Percentiles rank a stretch among this genome's conserved stretches.
These are phyloP conservation scores for Trichosanthes truncata DNA, from an alignment of 306 rosid genomes.

Conservation along the genomic window DNA sequence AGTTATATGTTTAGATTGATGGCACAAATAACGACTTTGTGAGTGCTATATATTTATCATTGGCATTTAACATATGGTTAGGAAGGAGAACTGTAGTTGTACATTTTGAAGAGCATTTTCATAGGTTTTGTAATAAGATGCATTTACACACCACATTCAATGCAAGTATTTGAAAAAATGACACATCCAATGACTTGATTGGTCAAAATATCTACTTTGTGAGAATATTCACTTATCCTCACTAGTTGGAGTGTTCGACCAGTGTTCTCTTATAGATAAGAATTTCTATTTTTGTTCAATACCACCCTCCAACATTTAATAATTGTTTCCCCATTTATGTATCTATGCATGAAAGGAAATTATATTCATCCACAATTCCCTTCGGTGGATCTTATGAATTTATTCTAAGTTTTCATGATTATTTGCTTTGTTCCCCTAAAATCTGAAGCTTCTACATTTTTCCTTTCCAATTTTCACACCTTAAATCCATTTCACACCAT, in stretches of 20 bases:
- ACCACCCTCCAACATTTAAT: neutral
- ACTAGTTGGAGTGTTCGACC: constrained; percentile 5
- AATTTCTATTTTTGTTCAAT: constrained; percentile 2
- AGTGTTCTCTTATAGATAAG: neutral
- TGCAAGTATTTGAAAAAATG: neutral
- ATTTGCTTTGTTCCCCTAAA: neutral
- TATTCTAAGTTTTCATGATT: neutral
- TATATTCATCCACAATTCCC: neutral
- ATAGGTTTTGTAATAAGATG: neutral
- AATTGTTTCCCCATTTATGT: neutral
- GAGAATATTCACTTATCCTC: constrained; percentile 1
- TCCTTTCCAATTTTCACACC: neutral
- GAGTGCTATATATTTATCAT: no score
- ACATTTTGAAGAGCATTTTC: neutral
- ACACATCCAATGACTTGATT: neutral
- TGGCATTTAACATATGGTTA: neutral
- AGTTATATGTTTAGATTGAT: no score
- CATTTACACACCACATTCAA: neutral
- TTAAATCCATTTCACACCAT: neutral
- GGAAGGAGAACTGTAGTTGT: neutral
- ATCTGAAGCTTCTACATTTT: neutral
- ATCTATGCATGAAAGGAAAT: neutral
- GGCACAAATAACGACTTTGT: no score
- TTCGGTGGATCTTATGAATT: neutral
- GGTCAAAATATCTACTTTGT: neutral